Base-by-base conservation (phyloP, 2,329 filamentous ascomycete genomes). In the Exophiala calicioides region DNA sequence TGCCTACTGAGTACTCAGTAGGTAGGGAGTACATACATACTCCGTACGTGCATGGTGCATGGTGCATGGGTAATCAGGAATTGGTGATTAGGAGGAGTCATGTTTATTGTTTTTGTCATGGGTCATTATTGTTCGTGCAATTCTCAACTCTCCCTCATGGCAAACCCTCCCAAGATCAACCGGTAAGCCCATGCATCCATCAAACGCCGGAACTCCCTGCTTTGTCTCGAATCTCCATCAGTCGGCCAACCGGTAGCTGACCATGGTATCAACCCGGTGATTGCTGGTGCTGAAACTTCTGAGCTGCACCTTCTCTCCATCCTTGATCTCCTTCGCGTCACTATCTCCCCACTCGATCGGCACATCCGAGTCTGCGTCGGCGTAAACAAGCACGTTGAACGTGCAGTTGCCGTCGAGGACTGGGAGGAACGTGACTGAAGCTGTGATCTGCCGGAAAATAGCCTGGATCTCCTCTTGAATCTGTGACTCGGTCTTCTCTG, bases 321-420 rank as follows among this genome's bases (percentile, higher is more conserved):
- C 88, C 65, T 84, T 77, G 58, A 98, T 96, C 75, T 98, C 93
- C 73, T 95, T 96, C 44, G 91, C 90, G 68, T 97, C 93, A 59
- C 89, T 95, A 71, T 98, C 93, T 35, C 93, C 93, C 93, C 93
- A 98, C 68, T 98, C 93, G 48, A 98, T 85, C 3, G 93, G 93
- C 10, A 98, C 93, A 36, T 97, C 91, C 48, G 87, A 93, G 69
- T 97, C 90, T 13, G 90, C 90, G 65, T 98, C 91, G 41, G 93
- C 93, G 65, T 98, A 98, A 3, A 98, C 93, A 30, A 98, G 79
- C 36, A 98, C 91, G 64, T 98, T 98, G 77, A 98, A 98, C 8
- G 93, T 97, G 76, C 91, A 98, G 67, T 95, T 88, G 30, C 90
- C 90, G 52, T 88, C 84, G 4, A 98, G 80, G 72, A 97, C 90